These are phyloP conservation scores for Lactarius trivialis DNA, from an alignment of 768 basidiomycete genomes.

Conservation along the genomic window DNA sequence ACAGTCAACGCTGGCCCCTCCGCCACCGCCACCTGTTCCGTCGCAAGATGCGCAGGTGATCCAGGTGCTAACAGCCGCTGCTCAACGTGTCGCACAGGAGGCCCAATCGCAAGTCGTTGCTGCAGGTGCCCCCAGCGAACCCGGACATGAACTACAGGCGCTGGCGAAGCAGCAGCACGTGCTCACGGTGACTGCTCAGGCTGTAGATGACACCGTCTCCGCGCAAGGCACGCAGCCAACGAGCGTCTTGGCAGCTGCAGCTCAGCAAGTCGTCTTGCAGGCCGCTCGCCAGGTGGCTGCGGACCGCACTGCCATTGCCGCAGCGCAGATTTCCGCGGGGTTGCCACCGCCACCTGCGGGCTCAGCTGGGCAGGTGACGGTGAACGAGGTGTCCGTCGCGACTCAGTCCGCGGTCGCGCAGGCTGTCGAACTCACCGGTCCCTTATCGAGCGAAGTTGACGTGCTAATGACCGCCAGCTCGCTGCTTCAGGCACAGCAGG, in stretches of 20 bases:
- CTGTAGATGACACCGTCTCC: slow-evolving; percentile 63
- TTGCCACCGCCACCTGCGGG: slow-evolving; percentile 30
- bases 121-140: slow-evolving; percentile 38
- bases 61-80: slow-evolving; percentile 68
- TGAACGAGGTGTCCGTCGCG: slow-evolving; percentile 51
- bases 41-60: slow-evolving; percentile 66
- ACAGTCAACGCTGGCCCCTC: slow-evolving; percentile 27
- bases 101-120: slow-evolving; percentile 62
- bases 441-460: slow-evolving; percentile 70
- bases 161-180: slow-evolving; percentile 80
- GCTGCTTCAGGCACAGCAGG: slow-evolving; percentile 42
- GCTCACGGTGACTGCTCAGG: slow-evolving; percentile 62
- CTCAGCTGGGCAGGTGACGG: slow-evolving; percentile 40
- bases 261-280: slow-evolving; percentile 74
- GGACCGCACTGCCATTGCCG: slow-evolving; percentile 39
- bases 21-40: slow-evolving; percentile 30
- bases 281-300: slow-evolving; percentile 58
- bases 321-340: slow-evolving; percentile 38
- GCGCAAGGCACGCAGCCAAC: slow-evolving; percentile 39
- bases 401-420: slow-evolving; percentile 77
- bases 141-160: slow-evolving; percentile 49
- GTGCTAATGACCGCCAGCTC: slow-evolving; percentile 66
- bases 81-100: slow-evolving; percentile 70
- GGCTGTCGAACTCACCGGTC: slow-evolving; percentile 72
- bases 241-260: slow-evolving; percentile 63